Conservation (phyloP, 257 asterid species). For the Fraxinus cuspidata region DNA sequence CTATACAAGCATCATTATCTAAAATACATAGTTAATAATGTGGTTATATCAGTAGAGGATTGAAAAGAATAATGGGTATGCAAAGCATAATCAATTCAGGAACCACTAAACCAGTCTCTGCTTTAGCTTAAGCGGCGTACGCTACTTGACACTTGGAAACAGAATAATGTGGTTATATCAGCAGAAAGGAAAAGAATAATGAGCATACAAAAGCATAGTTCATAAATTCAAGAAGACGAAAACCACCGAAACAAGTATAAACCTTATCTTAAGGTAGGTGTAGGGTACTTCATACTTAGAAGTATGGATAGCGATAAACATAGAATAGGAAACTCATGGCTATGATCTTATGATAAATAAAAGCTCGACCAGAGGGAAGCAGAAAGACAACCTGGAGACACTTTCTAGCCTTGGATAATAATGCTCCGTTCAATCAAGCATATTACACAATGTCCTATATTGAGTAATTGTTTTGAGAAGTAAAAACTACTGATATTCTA, state of each 20-base stretch:
- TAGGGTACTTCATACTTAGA: neutral
- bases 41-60: constrained; percentile 1
- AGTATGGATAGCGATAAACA: neutral
- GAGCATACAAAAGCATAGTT: constrained; percentile 10
- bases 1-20: neutral
- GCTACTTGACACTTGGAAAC: neutral
- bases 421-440: constrained; percentile 1
- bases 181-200: neutral
- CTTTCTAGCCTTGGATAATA: constrained; percentile 7
- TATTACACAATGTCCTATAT: neutral
- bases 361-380: neutral
- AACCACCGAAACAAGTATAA: neutral
- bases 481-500: neutral
- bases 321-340: neutral
- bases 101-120: neutral
- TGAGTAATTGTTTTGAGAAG: neutral
- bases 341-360: neutral
- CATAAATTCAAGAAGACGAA: neutral
- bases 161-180: neutral
- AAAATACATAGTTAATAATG: neutral
- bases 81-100: neutral
- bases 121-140: neutral
- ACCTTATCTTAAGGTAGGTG: neutral
- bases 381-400: constrained; percentile 13
- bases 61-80: constrained; percentile 1